Conservation (phyloP, 2,329 filamentous ascomycete genomes). For the Alternaria angustiovoidea region DNA sequence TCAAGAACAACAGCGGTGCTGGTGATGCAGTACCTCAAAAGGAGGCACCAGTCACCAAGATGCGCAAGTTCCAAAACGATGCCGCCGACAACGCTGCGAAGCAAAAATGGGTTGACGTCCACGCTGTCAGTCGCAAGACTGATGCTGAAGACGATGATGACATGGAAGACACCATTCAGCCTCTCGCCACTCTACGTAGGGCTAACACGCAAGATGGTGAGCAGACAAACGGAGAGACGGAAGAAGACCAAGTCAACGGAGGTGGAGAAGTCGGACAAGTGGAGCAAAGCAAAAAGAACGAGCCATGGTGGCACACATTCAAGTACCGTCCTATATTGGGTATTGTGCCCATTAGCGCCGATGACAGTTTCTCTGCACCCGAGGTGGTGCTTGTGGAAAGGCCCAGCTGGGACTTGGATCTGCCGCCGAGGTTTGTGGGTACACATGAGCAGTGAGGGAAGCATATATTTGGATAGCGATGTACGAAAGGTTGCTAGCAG, state of each 20-base stretch:
- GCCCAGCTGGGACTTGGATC: conserved; percentile 81
- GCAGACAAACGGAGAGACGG: conserved; percentile 25
- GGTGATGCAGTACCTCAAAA: conserved; percentile 62
- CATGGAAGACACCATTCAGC: conserved; percentile 43
- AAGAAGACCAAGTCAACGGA: conserved; percentile 16
- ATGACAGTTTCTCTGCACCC: conserved; percentile 55
- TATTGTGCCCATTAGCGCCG: conserved; percentile 63
- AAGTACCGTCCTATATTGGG: conserved; percentile 96
- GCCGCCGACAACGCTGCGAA: conserved; percentile 43
- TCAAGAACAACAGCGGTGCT: conserved; percentile 60
- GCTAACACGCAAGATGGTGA: conserved; percentile 29
- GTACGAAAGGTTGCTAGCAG: neutral
- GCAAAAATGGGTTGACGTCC: conserved; percentile 40
- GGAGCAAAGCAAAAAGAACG: conserved; percentile 27
- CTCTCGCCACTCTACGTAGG: conserved; percentile 39
- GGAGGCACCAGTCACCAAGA: conserved; percentile 56
- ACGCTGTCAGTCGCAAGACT: conserved; percentile 36
- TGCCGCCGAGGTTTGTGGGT: conserved; percentile 69
- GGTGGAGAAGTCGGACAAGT: conserved; percentile 28
- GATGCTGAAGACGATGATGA: conserved; percentile 28
- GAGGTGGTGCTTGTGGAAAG: conserved; percentile 91
- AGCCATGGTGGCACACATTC: conserved; percentile 78
- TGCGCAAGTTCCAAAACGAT: conserved; percentile 57
- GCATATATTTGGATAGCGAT: neutral
- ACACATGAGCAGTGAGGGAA: conserved; percentile 42